Base-by-base conservation (phyloP, 116 monocot species). In the Thalassia testudinum region DNA sequence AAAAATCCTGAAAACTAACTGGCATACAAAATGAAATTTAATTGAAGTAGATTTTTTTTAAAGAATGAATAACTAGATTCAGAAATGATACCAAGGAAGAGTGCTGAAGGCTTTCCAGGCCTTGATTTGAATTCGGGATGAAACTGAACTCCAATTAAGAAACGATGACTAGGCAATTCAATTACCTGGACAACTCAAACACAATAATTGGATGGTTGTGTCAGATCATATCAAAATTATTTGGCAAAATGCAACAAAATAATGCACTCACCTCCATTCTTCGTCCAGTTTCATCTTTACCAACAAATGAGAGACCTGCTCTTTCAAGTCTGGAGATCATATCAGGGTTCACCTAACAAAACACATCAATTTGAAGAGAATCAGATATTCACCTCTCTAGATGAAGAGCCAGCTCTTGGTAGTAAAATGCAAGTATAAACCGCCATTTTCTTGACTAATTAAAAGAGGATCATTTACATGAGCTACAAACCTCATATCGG, bases 51-150 rank as follows among this genome's bases (percentile, higher is more conserved):
- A n/a, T n/a, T n/a, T n/a, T n/a, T n/a, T n/a, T n/a, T n/a, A n/a
- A n/a, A n/a, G n/a, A n/a, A n/a, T n/a, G n/a, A n/a, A n/a, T n/a
- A n/a, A n/a, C 6, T 3, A 34, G 30, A 34, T 34, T 5, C 10
- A 22, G 15, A 57, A 37, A 19, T 13, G 14, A 42, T 77, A 97
- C 97, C 97, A 62, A 68, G 49, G 56, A 97, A 97, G 30, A 77
- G 76, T 40, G 88, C 70, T 43, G 88, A 85, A 5, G 97, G 89
- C 45, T 82, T 82, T 61, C 82, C 89, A 23, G 97, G 97, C 62
- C 97, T 77, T 22, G 97, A 97, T 66, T 97, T 89, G 66, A 72
- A 97, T 58, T 97, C 97, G 16, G 97, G 97, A 65, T 97, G 97
- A 66, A 89, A 97, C 61, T 97, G 97, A 22, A 79, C 89, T 4